Evolutionary conservation across 1,284 basidiomycete genomes (phyloP), one percentile per base, ranked within the genome.

Genomic region (Violaceomyces palustris): DNA sequence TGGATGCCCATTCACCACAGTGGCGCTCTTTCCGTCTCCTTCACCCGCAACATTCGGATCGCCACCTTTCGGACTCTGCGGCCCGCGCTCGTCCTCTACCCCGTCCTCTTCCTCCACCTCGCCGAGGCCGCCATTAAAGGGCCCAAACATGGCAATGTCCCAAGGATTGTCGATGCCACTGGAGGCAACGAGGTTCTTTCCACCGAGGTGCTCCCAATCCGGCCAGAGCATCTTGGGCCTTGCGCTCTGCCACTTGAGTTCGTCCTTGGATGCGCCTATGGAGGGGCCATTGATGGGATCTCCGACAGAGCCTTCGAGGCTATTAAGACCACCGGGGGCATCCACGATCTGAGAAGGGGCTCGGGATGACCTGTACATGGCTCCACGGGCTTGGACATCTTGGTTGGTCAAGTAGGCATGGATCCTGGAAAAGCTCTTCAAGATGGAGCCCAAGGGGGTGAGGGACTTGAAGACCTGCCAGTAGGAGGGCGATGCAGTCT

Each of bases 111-210:
- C 4, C 23, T 37, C 31, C 9, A 19, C 17, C 23, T 10, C 15
- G 18, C 21, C 19, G 19, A 21, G 24, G 30, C 29, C 39, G 9
- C 26, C 39, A 10, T 46, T 33, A 32, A 67, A 67, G 6, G 64
- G 64, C 4, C 61, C 64, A 23, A 65, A 61, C 45, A 64, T 54
- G 39, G 52, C 49, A 29, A 39, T 50, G 25, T 64, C 58, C 59
- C 59, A 58, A 0, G 39, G 37, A 27, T 42, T 54, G 15, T 62
- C 51, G 1, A 39, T 17, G 24, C 49, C 49, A n/a, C n/a, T n/a
- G n/a, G n/a, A n/a, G n/a, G n/a, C n/a, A n/a, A n/a, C n/a, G n/a
- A n/a, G n/a, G n/a, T n/a, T n/a, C n/a, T n/a, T n/a, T 8, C 52
- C 50, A 12, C 45, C 49, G 5, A 55, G 35, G 18, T 28, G 31